A percentile compares a stretch with the other conserved stretches of the same genome.
Evolutionary conservation across 768 basidiomycete genomes (phyloP).

Genomic region (Macrocybe gigantea): DNA sequence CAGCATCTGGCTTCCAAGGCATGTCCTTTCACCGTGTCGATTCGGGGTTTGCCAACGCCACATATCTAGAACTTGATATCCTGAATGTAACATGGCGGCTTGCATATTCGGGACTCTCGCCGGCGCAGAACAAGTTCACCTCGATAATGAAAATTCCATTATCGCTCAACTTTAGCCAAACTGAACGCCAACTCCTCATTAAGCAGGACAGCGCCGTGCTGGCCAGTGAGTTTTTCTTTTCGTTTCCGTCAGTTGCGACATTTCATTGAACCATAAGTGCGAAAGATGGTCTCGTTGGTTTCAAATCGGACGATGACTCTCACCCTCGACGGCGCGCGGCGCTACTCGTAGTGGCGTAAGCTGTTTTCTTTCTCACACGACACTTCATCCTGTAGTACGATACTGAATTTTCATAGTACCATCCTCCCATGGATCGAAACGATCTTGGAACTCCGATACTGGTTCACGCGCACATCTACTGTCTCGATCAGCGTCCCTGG

Average conservation of each 20-base stretch:
- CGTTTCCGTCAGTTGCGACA: background rate
- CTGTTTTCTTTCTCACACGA: background rate
- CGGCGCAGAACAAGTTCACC: slow-evolving; percentile 13
- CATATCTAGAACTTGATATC: slow-evolving; percentile 9
- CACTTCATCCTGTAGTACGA: background rate
- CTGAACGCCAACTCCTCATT: slow-evolving; percentile 10
- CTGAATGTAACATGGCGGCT: slow-evolving; percentile 27
- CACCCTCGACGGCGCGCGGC: slow-evolving; percentile 22
- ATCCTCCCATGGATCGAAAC: slow-evolving; percentile 3
- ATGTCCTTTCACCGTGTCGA: background rate
- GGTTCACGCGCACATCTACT: slow-evolving; percentile 27
- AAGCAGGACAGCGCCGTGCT: slow-evolving; percentile 18
- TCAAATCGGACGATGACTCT: slow-evolving; percentile 18
- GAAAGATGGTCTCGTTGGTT: slow-evolving; percentile 22
- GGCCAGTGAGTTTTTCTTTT: slow-evolving; percentile 13
- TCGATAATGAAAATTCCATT: slow-evolving; percentile 9
- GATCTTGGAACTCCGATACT: slow-evolving; percentile 21
- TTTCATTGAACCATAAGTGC: too few species aligned
- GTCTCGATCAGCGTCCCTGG: slow-evolving; percentile 23
- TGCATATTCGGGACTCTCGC: slow-evolving; percentile 19
- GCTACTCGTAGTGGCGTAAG: slow-evolving; percentile 12
- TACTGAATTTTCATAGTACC: slow-evolving; percentile 4
- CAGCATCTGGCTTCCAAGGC: background rate
- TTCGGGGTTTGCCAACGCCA: background rate
- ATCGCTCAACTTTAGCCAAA: slow-evolving; percentile 15